These are phyloP conservation scores for Sicyos edulis DNA, from an alignment of 306 rosid genomes.

Conservation along the genomic window DNA sequence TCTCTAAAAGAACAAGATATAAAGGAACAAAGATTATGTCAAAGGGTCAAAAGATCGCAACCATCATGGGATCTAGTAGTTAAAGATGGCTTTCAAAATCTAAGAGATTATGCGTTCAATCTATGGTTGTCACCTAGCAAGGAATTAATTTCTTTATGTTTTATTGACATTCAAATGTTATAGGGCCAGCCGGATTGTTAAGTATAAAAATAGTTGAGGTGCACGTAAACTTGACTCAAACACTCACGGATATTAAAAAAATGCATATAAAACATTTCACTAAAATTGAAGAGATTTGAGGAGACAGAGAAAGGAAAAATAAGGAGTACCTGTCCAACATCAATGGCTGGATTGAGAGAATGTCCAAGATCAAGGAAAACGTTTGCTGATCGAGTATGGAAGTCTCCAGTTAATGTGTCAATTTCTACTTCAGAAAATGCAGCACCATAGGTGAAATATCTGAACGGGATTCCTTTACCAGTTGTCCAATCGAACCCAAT, in stretches of 20 bases:
- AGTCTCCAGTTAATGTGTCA: conserved; percentile 91
- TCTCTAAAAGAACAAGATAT: not conserved
- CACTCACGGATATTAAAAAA: too few relatives aligned
- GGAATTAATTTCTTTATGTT: too few relatives aligned
- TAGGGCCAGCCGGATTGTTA: too few relatives aligned
- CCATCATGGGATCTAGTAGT: too few relatives aligned
- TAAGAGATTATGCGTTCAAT: too few relatives aligned
- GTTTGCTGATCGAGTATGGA: conserved; percentile 70
- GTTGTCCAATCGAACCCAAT: conserved; percentile 77
- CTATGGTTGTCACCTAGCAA: too few relatives aligned
- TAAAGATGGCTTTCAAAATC: too few relatives aligned
- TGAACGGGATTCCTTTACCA: conserved; percentile 74
- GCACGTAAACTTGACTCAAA: too few relatives aligned
- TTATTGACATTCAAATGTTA: too few relatives aligned
- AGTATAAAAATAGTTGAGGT: too few relatives aligned
- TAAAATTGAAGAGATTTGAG: too few relatives aligned
- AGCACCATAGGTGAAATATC: conserved; percentile 89
- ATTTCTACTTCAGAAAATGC: conserved; percentile 95
- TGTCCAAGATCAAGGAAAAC: conserved; percentile 77
- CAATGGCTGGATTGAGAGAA: conserved; percentile 90
- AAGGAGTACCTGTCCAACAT: conserved; percentile 71
- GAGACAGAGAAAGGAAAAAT: not conserved
- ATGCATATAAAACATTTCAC: too few relatives aligned
- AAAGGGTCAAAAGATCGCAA: not conserved
- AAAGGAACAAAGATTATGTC: not conserved